A percentile compares a stretch with the other conserved stretches of the same genome.
Evolutionary conservation across 2,329 filamentous ascomycete genomes (phyloP).

Genomic region (Triangularia setosa): DNA sequence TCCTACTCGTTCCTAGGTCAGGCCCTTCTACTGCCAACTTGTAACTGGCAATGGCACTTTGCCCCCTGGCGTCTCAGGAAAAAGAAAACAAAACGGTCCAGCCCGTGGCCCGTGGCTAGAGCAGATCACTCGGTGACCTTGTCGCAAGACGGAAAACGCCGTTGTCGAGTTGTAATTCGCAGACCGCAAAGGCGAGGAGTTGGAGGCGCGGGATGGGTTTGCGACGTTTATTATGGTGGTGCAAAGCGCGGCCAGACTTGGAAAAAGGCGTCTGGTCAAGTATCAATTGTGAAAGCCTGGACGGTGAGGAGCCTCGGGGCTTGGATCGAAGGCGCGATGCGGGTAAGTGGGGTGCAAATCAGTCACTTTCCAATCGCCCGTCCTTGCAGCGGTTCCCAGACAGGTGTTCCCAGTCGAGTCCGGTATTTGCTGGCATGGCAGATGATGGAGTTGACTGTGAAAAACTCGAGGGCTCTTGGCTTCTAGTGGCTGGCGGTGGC

Average conservation of each 20-base stretch:
- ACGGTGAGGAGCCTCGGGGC: conserved; percentile 3
- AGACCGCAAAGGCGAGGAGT: background rate
- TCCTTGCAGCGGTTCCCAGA: background rate
- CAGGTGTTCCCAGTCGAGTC: background rate
- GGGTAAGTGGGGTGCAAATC: conserved; percentile 6
- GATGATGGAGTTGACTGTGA: background rate
- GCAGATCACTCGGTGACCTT: background rate
- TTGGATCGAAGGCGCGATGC: conserved; percentile 3
- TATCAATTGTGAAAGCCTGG: background rate
- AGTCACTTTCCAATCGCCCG: background rate
- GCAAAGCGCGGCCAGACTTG: background rate
- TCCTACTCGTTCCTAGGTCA: too few relatives aligned
- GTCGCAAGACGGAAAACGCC: background rate
- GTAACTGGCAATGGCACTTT: too few relatives aligned
- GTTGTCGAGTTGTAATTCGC: conserved; percentile 8
- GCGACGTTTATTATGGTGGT: background rate
- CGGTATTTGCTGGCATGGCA: background rate
- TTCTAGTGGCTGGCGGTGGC: background rate
- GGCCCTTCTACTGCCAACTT: background rate
- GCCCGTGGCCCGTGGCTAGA: background rate
- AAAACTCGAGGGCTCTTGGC: background rate
- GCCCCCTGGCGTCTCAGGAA: background rate
- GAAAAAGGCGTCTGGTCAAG: background rate
- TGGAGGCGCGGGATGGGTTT: background rate
- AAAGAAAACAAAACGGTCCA: background rate